phyloP scores from a whole-genome alignment of 495 filamentous ascomycete genomes.

The Evernia prunastri region DNA sequence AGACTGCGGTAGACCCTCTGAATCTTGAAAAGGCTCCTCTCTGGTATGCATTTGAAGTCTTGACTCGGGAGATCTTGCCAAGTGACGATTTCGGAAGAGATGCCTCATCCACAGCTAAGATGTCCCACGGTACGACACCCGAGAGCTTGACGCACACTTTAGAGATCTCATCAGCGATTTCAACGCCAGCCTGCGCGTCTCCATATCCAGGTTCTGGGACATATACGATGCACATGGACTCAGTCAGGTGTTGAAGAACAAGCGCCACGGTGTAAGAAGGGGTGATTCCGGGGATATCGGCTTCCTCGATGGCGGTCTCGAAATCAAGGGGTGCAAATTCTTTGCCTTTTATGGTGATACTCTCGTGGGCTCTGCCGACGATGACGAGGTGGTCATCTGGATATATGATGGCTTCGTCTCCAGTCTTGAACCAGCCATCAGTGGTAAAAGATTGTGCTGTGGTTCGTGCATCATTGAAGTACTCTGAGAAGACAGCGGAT shows the following conservation, averaged over 20 bases:
- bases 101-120: constrained; percentile 24
- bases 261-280: background rate
- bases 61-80: constrained; percentile 44
- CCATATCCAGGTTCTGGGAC: background rate
- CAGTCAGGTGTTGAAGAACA: background rate
- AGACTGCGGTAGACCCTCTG: background rate
- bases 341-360: constrained; percentile 4
- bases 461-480: constrained; percentile 40
- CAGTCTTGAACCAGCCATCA: constrained; percentile 50
- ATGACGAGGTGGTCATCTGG: constrained; percentile 37
- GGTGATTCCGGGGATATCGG: background rate
- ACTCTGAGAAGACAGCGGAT: constrained; percentile 39
- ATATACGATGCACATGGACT: background rate
- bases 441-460: constrained; percentile 39
- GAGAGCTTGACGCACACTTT: background rate
- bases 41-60: constrained; percentile 33
- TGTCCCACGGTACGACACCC: constrained; percentile 10
- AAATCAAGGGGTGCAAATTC: constrained; percentile 2
- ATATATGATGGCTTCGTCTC: constrained; percentile 45
- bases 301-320: constrained; percentile 1
- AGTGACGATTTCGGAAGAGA: constrained; percentile 35
- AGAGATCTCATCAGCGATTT: constrained; percentile 7
- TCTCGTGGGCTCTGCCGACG: constrained; percentile 31
- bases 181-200: background rate
- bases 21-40: constrained; percentile 27